Evolutionary conservation across 108 stramenopile genomes (phyloP).

Genomic region (Skeletonema menzelii): DNA sequence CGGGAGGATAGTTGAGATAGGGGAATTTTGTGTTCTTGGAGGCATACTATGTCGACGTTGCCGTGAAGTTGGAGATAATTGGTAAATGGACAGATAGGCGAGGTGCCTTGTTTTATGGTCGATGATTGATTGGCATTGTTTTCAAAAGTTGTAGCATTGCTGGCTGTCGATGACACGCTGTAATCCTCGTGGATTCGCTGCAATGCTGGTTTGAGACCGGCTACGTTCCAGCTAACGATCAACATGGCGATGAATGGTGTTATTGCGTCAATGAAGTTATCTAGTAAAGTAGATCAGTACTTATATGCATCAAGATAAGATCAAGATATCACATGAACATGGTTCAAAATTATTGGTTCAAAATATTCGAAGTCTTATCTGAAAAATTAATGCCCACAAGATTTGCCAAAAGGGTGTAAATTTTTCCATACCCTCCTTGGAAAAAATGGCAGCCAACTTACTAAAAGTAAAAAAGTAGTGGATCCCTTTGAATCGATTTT

Average conservation of each 20-base stretch:
- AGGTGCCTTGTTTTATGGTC: slow-evolving; percentile 7
- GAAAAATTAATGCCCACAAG: too few relatives aligned
- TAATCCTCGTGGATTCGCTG: slow-evolving; percentile 63
- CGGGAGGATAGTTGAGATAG: slow-evolving; percentile 59
- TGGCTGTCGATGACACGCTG: not conserved
- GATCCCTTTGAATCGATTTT: too few relatives aligned
- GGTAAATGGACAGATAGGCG: slow-evolving; percentile 25
- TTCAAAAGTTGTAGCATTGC: not conserved
- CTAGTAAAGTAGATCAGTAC: too few relatives aligned
- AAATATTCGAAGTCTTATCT: too few relatives aligned
- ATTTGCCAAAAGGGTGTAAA: too few relatives aligned
- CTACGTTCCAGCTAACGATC: slow-evolving; percentile 92
- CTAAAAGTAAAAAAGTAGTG: too few relatives aligned
- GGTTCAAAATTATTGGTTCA: too few relatives aligned
- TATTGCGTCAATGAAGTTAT: too few relatives aligned
- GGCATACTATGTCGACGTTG: slow-evolving; percentile 74
- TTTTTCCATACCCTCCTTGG: too few relatives aligned
- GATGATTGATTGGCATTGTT: slow-evolving; percentile 3
- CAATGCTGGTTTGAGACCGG: slow-evolving; percentile 78
- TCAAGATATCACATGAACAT: too few relatives aligned
- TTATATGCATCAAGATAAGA: too few relatives aligned
- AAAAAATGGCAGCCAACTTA: too few relatives aligned
- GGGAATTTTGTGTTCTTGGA: slow-evolving; percentile 93
- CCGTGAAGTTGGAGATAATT: slow-evolving; percentile 63
- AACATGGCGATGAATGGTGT: slow-evolving; percentile 43